A percentile compares a stretch with the other conserved stretches of the same genome.
Conservation (phyloP, 2,329 filamentous ascomycete genomes). For the Lecanicillium sp. region DNA sequence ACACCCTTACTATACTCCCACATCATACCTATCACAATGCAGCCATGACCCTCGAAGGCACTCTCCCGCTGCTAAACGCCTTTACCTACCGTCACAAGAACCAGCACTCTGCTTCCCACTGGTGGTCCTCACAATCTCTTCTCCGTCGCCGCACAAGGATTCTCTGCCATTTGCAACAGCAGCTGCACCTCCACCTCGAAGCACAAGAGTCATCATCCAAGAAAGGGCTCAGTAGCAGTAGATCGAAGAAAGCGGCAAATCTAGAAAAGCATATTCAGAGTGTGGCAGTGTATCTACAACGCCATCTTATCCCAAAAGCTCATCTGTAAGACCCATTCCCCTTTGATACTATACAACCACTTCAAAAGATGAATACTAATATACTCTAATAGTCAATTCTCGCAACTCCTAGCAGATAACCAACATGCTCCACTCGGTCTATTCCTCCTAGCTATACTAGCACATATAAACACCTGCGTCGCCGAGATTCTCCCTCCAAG, state of each 20-base stretch:
- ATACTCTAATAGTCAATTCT: slow-evolving; percentile 45
- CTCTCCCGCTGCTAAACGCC: slow-evolving; percentile 54
- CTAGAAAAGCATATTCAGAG: background rate
- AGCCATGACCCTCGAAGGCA: slow-evolving; percentile 23
- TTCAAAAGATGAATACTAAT: background rate
- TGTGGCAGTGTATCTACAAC: background rate
- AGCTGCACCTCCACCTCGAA: background rate
- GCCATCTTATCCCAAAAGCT: slow-evolving; percentile 12
- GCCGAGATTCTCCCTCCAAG: slow-evolving; percentile 21
- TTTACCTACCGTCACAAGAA: slow-evolving; percentile 82
- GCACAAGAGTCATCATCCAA: background rate
- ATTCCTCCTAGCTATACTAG: slow-evolving; percentile 56
- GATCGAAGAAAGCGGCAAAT: background rate
- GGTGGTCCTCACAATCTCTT: slow-evolving; percentile 68
- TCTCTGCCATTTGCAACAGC: slow-evolving; percentile 4
- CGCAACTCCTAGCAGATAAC: slow-evolving; percentile 60
- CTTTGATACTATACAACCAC: background rate
- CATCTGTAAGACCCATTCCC: slow-evolving; percentile 2
- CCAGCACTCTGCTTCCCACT: slow-evolving; percentile 73
- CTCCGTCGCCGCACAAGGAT: slow-evolving; percentile 56
- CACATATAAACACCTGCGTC: slow-evolving; percentile 43
- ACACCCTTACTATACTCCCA: background rate
- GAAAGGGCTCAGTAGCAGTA: slow-evolving; percentile 1
- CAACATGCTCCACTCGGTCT: slow-evolving; percentile 67
- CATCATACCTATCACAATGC: background rate